Conservation (phyloP, 1,284 basidiomycete species). For the Blastosporella zonata region DNA sequence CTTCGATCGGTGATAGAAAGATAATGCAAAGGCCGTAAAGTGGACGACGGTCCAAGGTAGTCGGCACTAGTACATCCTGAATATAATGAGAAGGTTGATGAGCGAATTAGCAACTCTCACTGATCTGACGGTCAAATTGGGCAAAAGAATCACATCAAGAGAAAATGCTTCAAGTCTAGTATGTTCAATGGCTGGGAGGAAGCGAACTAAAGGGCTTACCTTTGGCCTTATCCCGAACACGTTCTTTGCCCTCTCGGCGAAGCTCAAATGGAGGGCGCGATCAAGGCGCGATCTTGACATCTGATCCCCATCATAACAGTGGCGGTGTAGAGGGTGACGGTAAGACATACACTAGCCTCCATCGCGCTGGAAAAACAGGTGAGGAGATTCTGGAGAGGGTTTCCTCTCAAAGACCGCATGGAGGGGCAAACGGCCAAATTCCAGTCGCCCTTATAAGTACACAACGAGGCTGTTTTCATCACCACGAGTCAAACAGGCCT, state of each 20-base stretch:
- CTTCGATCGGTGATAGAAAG: too few species aligned
- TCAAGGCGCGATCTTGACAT: background rate
- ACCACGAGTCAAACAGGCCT: constrained; percentile 3
- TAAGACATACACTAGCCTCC: background rate
- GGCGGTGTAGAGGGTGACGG: too few species aligned
- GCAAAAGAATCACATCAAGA: background rate
- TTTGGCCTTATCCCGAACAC: background rate
- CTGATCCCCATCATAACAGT: too few species aligned
- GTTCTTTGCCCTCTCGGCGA: background rate
- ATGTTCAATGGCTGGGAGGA: background rate
- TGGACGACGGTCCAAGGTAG: too few species aligned
- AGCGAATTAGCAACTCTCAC: too few species aligned
- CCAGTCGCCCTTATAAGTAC: constrained; percentile 7
- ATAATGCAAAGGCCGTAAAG: too few species aligned
- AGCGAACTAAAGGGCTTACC: background rate
- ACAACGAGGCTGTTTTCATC: constrained; percentile 15
- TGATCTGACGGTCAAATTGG: background rate
- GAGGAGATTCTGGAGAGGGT: background rate
- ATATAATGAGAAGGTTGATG: too few species aligned
- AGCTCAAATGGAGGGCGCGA: background rate
- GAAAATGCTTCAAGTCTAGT: background rate
- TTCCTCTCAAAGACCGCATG: background rate
- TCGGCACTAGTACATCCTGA: too few species aligned
- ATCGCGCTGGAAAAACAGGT: constrained; percentile 6
- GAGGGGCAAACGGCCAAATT: background rate